Evolutionary conservation across 208 protist species (phyloP), one percentile per base, ranked within the genome.

Genomic region (Trypanosoma vivax): DNA sequence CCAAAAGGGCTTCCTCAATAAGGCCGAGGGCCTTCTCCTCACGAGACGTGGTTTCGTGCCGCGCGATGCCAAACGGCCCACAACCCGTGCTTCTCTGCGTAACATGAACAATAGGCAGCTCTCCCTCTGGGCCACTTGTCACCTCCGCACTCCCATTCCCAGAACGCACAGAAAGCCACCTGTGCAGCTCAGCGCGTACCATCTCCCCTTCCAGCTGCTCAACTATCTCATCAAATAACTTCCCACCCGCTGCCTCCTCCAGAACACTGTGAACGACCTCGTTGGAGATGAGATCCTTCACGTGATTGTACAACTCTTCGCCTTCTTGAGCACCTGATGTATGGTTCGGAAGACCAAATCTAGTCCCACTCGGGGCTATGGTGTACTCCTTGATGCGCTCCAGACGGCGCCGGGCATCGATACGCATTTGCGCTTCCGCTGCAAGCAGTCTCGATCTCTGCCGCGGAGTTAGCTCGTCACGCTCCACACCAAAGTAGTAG

Each of bases 231-330:
- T 18, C 30, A 40, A 83, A 67, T n/a, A 83, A 19, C 14, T 30
- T 48, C n/a, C 41, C 46, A 50, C 75, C 75, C n/a, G 37, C 31
- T 33, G 50, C 52, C 24, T 65, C 62, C 4, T 66, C 75, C 23
- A 83, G 56, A 31, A 83, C 57, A 35, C 47, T 63, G 39, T 74
- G 67, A 53, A 83, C 63, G 24, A 57, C 52, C 34, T 83, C 75
- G 13, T 51, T 67, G 16, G 53, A 51, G 23, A 83, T 49, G 1
- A 57, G 21, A 46, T 61, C 41, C 1, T 39, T 16, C n/a, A 82
- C 21, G 3, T 19, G 45, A 25, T 51, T 2, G 3, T 35, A 6
- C 13, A 31, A 40, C 6, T 38, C 33, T 21, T 40, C 51, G 0
- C 24, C 35, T 19, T 10, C 6, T 18, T 18, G 4, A 28, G 5